Evolutionary conservation across 192 early-diverging fungal species (phyloP).

Genomic region (Pilobolus umbonatus): DNA sequence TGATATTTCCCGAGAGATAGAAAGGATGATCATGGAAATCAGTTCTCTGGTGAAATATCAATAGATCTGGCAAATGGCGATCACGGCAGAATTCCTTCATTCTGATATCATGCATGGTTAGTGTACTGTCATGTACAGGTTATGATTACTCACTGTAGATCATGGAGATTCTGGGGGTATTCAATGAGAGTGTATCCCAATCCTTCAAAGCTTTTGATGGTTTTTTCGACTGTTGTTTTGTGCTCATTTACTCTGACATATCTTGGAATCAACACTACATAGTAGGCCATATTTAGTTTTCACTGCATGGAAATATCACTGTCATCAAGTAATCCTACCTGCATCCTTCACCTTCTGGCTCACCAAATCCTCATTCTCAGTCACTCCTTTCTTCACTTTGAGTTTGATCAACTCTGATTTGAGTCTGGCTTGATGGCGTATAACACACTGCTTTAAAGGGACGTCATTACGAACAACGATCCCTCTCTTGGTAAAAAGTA

Average conservation of each 20-base stretch:
- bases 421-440: conserved; percentile 64
- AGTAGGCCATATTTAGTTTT: not conserved
- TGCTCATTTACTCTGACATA: conserved; percentile 90
- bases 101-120: conserved; percentile 3
- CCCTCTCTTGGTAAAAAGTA: conserved; percentile 73
- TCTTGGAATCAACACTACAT: conserved; percentile 62
- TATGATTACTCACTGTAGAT: conserved; percentile 25
- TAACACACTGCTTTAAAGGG: conserved; percentile 61
- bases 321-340: conserved; percentile 29
- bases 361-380: conserved; percentile 70
- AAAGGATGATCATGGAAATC: conserved; percentile 86
- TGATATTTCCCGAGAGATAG: conserved; percentile 69
- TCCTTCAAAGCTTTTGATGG: conserved; percentile 54
- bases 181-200: conserved; percentile 54
- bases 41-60: conserved; percentile 80
- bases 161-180: conserved; percentile 19
- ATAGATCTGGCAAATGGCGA: conserved; percentile 71
- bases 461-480: conserved; percentile 55
- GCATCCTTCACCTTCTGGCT: conserved; percentile 48
- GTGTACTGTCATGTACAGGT: not conserved
- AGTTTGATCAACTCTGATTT: conserved; percentile 72
- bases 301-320: not conserved
- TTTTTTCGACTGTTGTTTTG: conserved; percentile 62
- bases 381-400: conserved; percentile 62
- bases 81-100: conserved; percentile 49